Base-by-base conservation (phyloP, 2,329 filamentous ascomycete species). In the Hyphodiscus sp. region DNA sequence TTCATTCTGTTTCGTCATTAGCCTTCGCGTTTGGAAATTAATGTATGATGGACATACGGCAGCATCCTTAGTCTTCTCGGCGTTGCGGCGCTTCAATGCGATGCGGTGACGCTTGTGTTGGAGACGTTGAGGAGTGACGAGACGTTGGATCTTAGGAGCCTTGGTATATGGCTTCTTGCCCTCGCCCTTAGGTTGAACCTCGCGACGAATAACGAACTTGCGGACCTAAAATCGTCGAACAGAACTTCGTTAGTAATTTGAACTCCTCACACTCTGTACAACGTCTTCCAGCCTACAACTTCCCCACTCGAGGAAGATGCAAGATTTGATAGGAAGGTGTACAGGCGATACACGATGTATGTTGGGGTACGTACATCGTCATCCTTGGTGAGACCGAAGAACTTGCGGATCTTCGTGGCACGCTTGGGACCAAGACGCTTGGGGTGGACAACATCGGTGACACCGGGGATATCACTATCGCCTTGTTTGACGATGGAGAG, bases 321-420 rank as follows among this genome's bases (percentile, higher is more conserved):
- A 38, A 53, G 45, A 41, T 47, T 42, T 45, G 23, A 55, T 26
- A 26, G 49, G 47, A 47, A 61, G 57, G 58, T 52, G 80, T 80
- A 81, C 78, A 89, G 86, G 87, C 80, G 81, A 87, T 82, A 82
- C 23, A 86, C 76, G 76, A 76, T 73, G 71, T 76, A 75, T 73
- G 73, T 71, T 19, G 41, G 29, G 26, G 30, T 74, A 91, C 89
- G 85, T 88, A 97, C 92, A 89, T 99, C 94, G 83, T 99, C 94
- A 87, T 97, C 91, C 91, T 97, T 97, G 89, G 87, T 92, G 85
- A 99, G 89, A 81, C 90, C 86, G 82, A 97, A 99, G 88, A 99
- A 99, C 76, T 86, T 87, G 78, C 92, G 90, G 81, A 99, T 97
- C 91, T 97, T 99, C 81, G 91, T 96, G 74, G 94, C 94, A 73